Evolutionary conservation across 1,139 yeast genomes (phyloP).

Genomic region (Diutina mesorugosa): DNA sequence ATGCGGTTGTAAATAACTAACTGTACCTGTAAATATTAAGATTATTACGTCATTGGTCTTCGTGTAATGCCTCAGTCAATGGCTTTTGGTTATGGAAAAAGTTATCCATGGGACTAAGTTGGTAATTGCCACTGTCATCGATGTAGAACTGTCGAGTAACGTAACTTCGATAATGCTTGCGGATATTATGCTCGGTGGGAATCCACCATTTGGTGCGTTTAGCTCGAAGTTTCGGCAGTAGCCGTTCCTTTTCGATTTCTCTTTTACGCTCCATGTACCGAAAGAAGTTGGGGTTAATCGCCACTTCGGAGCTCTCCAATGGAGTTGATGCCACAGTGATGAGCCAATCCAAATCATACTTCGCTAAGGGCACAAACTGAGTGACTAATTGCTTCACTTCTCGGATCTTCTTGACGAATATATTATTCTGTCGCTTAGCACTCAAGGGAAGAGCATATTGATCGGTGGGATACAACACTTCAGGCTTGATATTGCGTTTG

Average conservation of each 20-base stretch:
- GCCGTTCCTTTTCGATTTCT: slow-evolving; percentile 6
- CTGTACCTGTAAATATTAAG: slow-evolving; percentile 12
- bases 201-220: slow-evolving; percentile 14
- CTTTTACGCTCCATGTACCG: slow-evolving; percentile 15
- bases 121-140: slow-evolving; percentile 10
- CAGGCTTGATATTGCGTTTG: slow-evolving; percentile 9
- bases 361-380: slow-evolving; percentile 13
- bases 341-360: slow-evolving; percentile 10
- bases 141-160: slow-evolving; percentile 19
- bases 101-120: slow-evolving; percentile 14
- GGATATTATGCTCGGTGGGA: slow-evolving; percentile 20
- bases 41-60: not conserved
- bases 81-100: slow-evolving; percentile 10
- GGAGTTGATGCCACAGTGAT: slow-evolving; percentile 7
- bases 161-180: slow-evolving; percentile 18
- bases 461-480: slow-evolving; percentile 20
- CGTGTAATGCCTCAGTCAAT: not conserved
- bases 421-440: slow-evolving; percentile 14
- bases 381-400: slow-evolving; percentile 12
- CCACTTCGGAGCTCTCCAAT: slow-evolving; percentile 3
- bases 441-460: slow-evolving; percentile 21
- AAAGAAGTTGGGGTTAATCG: slow-evolving; percentile 18
- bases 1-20: slow-evolving; percentile 10
- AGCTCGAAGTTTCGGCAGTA: slow-evolving; percentile 6
- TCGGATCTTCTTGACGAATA: slow-evolving; percentile 14